A percentile compares a stretch with the other conserved stretches of the same genome.
These are phyloP conservation scores for Linum usitatissimum DNA, from an alignment of 345 rosid genomes.

Conservation along the genomic window DNA sequence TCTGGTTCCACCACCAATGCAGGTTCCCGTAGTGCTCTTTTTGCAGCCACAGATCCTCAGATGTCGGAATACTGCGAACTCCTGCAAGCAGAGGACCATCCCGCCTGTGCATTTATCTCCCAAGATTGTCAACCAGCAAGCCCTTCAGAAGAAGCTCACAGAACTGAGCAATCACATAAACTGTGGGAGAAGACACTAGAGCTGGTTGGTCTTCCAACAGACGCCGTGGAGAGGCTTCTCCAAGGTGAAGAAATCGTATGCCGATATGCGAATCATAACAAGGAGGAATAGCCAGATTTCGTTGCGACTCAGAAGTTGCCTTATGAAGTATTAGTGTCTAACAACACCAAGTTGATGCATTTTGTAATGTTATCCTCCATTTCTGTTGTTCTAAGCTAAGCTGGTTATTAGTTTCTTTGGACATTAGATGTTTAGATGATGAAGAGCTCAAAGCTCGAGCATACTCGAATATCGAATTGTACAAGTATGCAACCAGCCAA, in stretches of 20 bases:
- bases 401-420: too few species aligned
- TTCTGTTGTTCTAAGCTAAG: too few species aligned
- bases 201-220: conserved; percentile 67
- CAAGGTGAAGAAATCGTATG: conserved; percentile 52
- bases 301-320: too few species aligned
- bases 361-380: too few species aligned
- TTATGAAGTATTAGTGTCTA: too few species aligned
- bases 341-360: too few species aligned
- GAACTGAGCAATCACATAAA: conserved; percentile 42
- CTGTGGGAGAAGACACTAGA: conserved; percentile 93
- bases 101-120: conserved; percentile 86
- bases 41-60: conserved; percentile 94
- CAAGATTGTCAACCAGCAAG: conserved; percentile 85
- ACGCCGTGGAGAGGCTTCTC: conserved; percentile 65
- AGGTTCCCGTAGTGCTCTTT: conserved; percentile 84
- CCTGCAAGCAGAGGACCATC: conserved; percentile 75
- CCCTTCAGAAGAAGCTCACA: conserved; percentile 93
- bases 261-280: conserved; percentile 9
- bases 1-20: conserved; percentile 7
- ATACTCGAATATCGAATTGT: too few species aligned
- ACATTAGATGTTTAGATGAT: too few species aligned
- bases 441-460: too few species aligned
- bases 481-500: too few species aligned
- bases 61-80: conserved; percentile 75
- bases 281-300: conserved; percentile 1